These are phyloP conservation scores for Noccaea bulbosa DNA, from an alignment of 345 rosid genomes.

Conservation along the genomic window DNA sequence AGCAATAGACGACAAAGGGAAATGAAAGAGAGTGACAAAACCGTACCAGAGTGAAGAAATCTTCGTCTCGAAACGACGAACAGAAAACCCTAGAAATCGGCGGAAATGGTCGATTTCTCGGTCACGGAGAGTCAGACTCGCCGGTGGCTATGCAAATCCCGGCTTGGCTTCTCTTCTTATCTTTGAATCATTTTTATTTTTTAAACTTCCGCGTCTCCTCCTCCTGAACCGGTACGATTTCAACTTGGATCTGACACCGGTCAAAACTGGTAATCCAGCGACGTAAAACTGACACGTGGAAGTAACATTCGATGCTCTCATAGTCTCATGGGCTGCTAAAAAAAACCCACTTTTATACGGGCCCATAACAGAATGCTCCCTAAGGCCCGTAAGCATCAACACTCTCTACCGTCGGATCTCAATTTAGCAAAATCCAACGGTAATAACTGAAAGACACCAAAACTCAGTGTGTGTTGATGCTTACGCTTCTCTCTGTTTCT, in stretches of 20 bases:
- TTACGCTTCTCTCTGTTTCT: neutral
- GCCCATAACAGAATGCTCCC: too few relatives aligned
- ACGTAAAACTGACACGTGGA: conserved; percentile 43
- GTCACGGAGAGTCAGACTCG: conserved; percentile 26
- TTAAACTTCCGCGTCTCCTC: conserved; percentile 31
- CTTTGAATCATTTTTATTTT: conserved; percentile 32
- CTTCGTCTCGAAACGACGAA: conserved; percentile 31
- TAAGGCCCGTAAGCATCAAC: too few relatives aligned
- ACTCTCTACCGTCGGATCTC: conserved; percentile 22
- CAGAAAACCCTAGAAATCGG: conserved; percentile 19
- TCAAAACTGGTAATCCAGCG: conserved; percentile 31
- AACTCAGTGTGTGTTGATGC: neutral
- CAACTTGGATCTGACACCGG: conserved; percentile 48
- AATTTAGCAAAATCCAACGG: conserved; percentile 12
- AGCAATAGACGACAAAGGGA: conserved; percentile 15
- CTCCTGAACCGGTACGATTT: conserved; percentile 26
- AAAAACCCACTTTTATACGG: too few relatives aligned
- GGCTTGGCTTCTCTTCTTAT: conserved; percentile 44
- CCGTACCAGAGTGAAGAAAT: conserved; percentile 41
- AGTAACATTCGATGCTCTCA: too few relatives aligned
- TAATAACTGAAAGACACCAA: too few relatives aligned
- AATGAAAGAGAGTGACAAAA: neutral
- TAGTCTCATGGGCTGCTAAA: too few relatives aligned
- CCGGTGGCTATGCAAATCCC: conserved; percentile 46
- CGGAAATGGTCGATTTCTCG: conserved; percentile 8